Percentiles rank a stretch among this genome's conserved stretches.
Evolutionary conservation across 2,329 filamentous ascomycete genomes (phyloP).

Genomic region (Neoscytalidium dimidiatum): DNA sequence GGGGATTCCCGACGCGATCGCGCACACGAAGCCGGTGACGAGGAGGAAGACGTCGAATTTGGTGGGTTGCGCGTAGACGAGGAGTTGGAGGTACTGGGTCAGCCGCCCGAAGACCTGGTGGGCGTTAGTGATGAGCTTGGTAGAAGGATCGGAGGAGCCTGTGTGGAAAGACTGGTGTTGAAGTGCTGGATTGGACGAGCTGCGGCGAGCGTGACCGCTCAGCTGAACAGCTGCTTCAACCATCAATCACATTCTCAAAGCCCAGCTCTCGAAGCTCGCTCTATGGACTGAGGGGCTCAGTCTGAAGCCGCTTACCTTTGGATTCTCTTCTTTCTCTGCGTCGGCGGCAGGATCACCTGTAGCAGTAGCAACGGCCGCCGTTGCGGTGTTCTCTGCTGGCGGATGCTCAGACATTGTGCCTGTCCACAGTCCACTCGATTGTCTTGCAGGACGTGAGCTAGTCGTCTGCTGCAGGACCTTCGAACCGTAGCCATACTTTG

Average conservation of each 20-base stretch:
- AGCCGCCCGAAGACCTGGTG: constrained; percentile 28
- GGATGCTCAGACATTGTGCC: background rate
- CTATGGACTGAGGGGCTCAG: too few species aligned
- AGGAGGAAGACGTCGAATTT: constrained; percentile 11
- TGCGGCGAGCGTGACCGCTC: too few species aligned
- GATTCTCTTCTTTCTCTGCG: background rate
- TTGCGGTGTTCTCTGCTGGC: background rate
- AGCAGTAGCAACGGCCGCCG: background rate
- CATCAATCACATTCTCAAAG: too few species aligned
- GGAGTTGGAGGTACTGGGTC: constrained; percentile 25
- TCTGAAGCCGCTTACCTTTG: background rate
- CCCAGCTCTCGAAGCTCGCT: too few species aligned
- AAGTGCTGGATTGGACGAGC: too few species aligned
- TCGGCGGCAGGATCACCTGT: background rate
- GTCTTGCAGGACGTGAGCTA: too few species aligned
- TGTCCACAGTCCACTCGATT: too few species aligned
- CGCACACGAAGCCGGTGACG: constrained; percentile 43
- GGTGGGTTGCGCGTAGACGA: background rate
- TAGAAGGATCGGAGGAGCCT: too few species aligned
- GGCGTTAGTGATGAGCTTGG: background rate
- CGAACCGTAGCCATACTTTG: too few species aligned
- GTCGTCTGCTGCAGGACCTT: too few species aligned
- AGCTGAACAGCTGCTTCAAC: too few species aligned
- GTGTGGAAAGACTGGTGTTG: too few species aligned
- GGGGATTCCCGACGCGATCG: constrained; percentile 62